These are phyloP conservation scores for Amylocarpus encephaloides DNA, from an alignment of 2,329 filamentous ascomycete species.

Conservation along the genomic window DNA sequence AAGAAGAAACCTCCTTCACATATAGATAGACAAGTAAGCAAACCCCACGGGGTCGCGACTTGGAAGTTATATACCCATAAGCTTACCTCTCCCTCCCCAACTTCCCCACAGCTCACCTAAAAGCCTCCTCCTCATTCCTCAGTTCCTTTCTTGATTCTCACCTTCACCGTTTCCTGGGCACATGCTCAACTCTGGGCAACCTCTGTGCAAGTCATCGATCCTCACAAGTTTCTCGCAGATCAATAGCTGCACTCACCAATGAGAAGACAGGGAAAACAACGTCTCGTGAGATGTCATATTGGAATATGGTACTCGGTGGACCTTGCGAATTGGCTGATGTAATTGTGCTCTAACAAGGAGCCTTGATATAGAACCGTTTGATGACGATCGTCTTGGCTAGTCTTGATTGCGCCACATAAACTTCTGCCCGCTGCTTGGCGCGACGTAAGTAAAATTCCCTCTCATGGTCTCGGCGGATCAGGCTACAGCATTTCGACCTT, in stretches of 20 bases:
- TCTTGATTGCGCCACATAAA: background rate
- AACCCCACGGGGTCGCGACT: background rate
- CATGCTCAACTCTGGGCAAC: background rate
- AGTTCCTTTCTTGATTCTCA: no score
- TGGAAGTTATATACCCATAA: background rate
- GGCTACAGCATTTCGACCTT: no score
- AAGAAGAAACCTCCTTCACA: background rate
- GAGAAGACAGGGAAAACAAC: background rate
- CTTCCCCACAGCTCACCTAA: background rate
- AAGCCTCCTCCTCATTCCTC: background rate
- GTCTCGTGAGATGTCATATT: no score
- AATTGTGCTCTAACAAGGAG: background rate
- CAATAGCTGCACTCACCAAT: background rate
- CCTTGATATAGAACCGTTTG: background rate
- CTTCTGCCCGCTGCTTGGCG: background rate
- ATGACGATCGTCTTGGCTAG: background rate
- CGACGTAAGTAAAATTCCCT: no score
- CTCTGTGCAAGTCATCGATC: background rate
- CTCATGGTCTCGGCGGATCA: no score
- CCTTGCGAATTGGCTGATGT: conserved; percentile 1
- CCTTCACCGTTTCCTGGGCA: background rate
- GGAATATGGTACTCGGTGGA: no score
- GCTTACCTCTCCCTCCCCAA: background rate
- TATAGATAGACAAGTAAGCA: no score
- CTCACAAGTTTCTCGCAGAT: background rate